These are phyloP conservation scores for Podaxis carcinomalis DNA, from an alignment of 768 basidiomycete genomes.

Conservation along the genomic window DNA sequence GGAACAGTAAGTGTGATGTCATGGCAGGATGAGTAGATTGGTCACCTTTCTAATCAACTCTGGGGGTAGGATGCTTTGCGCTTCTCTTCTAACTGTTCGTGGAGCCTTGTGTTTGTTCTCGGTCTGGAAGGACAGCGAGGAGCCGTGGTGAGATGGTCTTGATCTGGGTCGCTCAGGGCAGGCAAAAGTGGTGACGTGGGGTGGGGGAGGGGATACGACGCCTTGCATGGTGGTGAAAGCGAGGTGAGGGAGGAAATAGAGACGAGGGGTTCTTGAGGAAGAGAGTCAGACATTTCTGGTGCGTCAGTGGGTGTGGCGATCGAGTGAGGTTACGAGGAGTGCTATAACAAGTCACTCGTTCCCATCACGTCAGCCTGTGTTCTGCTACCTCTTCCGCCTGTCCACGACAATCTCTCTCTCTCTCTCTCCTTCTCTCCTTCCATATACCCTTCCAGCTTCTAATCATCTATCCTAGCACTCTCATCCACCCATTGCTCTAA, in stretches of 20 bases:
- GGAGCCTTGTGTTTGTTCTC: background rate
- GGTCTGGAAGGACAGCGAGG: background rate
- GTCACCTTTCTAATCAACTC: background rate
- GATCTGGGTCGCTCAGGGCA: background rate
- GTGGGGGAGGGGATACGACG: background rate
- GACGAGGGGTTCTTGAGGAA: background rate
- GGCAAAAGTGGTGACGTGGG: background rate
- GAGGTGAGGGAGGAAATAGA: background rate
- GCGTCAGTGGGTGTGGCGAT: background rate
- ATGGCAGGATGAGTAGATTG: background rate
- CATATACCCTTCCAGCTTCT: constrained; percentile 3
- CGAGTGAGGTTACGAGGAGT: background rate
- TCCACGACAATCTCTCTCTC: background rate
- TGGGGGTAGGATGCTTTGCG: background rate
- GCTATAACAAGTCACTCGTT: background rate
- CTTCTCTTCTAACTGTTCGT: background rate
- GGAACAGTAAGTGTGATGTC: background rate
- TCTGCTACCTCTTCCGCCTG: background rate
- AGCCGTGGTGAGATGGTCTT: background rate
- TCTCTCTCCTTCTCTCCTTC: background rate
- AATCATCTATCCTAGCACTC: constrained; percentile 1
- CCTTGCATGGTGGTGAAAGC: background rate
- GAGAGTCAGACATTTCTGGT: background rate
- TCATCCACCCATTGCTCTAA: background rate
- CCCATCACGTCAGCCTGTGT: constrained; percentile 12